Evolutionary conservation across 2,329 filamentous ascomycete genomes (phyloP), one percentile per base, ranked within the genome.

Genomic region (Colletotrichum sp.): DNA sequence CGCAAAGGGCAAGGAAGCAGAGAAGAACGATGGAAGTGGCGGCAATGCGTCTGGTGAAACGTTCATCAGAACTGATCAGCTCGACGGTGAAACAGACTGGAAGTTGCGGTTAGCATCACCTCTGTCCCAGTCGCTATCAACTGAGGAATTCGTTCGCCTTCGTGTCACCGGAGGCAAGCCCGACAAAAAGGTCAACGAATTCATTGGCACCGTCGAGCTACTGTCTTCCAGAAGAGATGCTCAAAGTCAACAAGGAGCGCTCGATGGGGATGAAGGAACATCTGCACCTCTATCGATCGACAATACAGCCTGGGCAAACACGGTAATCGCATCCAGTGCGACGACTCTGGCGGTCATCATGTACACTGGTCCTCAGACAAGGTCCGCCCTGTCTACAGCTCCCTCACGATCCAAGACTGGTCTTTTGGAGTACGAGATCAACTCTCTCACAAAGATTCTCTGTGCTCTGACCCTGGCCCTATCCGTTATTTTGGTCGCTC

Each of bases 41-140:
- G 83, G 83, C 15, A 84, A 85, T 21, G 85, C 90, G n/a, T 88
- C 89, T 30, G 96, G 96, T 32, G 97, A 99, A 85, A 96, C 96
- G 0, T 99, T 99, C 81, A 98, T 99, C 81, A 92, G 97, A 76
- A 99, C 97, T 3, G 97, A 99, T 84, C 97, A 99, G 82, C 89
- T 99, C 12, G 97, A 99, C 81, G 97, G 97, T 79, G 97, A 99
- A 86, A 99, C 97, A 0, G 97, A 99, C 82, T 99, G 97, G 97
- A 99, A 99, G 85, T 88, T 99, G 72, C 93, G 97, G 34, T 85
- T 98, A 43, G 96, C 97, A 2, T 97, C 96, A 15, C 92, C 95
- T 0, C 85, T 98, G 30, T 96, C 96, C 1, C 97, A 99, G 81
- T 90, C 88, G n/a, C 87, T 99, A 24, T 85, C 92, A 0, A 86